These are phyloP conservation scores for Neocucurbitaria cava DNA, from an alignment of 2,329 filamentous ascomycete species.

Conservation along the genomic window DNA sequence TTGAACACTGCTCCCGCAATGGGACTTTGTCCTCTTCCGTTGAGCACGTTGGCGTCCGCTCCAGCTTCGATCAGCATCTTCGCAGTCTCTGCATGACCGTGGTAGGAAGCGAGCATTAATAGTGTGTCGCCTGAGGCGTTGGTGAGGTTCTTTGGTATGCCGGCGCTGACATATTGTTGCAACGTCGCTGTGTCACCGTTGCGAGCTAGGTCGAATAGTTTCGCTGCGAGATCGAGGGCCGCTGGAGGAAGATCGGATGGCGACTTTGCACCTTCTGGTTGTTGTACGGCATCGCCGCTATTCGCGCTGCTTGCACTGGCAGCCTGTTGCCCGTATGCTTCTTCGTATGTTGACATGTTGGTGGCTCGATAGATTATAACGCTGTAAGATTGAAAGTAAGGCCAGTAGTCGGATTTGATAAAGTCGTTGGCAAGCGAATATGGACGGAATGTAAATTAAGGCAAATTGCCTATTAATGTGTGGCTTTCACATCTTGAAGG, in stretches of 20 bases:
- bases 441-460: not conserved
- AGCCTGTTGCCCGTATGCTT: slow-evolving; percentile 14
- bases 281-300: slow-evolving; percentile 5
- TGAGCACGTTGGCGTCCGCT: slow-evolving; percentile 71
- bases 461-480: not conserved
- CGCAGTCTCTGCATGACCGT: slow-evolving; percentile 69
- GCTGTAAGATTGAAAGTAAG: not conserved
- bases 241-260: slow-evolving; percentile 62
- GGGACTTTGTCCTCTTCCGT: slow-evolving; percentile 72
- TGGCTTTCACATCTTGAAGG: slow-evolving; percentile 10
- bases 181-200: slow-evolving; percentile 65
- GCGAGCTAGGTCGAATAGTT: slow-evolving; percentile 72
- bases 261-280: slow-evolving; percentile 9
- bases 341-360: slow-evolving; percentile 24
- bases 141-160: slow-evolving; percentile 72
- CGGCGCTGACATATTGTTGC: slow-evolving; percentile 68
- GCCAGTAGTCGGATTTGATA: not conserved
- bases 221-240: slow-evolving; percentile 69
- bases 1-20: slow-evolving; percentile 78
- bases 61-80: slow-evolving; percentile 66
- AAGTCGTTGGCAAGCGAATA: not conserved
- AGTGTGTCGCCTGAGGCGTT: slow-evolving; percentile 78
- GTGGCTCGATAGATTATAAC: not conserved
- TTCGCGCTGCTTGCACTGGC: slow-evolving; percentile 7
- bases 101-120: slow-evolving; percentile 76